Evolutionary conservation across 345 rosid genomes (phyloP), one percentile per base, ranked within the genome.

Genomic region (Schrenkiella parvula): DNA sequence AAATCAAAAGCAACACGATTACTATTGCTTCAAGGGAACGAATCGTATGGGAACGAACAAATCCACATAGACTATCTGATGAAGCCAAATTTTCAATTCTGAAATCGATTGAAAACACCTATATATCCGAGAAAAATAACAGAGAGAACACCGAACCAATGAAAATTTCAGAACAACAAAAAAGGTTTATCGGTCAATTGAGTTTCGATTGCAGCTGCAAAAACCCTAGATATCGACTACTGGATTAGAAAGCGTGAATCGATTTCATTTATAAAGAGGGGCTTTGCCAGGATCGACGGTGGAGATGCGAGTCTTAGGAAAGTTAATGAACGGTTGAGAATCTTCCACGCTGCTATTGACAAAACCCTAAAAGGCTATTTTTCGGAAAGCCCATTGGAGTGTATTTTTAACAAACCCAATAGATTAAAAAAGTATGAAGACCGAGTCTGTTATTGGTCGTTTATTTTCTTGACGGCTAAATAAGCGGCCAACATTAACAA

Each of bases 21-120:
- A 9, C 8, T 88, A 41, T 86, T 50, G 96, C 93, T 85, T 90
- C 91, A 74, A 85, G 88, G 90, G 93, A 88, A 86, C 90, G 93
- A 88, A 85, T 88, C 93, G 39, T 22, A 60, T 79, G 88, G 89
- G 93, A 88, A 86, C 74, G 6, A 66, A 71, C 1, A 32, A 21
- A 73, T 86, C 91, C 86, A 28, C 96, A 81, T 68, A 57, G 88
- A 88, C 92, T 90, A 90, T 88, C 89, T 85, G 82, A 80, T 19
- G 93, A 88, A 90, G 93, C 93, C 21, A 57, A 54, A 18, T n/a
- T 52, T 52, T 43, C 22, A 55, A 23, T 59, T 6, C 19, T 6
- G 2, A 7, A 3, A 28, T 8, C 15, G 5, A 21, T 0, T 51
- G 3, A 13, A 32, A 4, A 23, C 39, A 15, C 22, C 5, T n/a